Base-by-base conservation (phyloP, 371 early-diverging fungal genomes). In the Mycotypha africana region DNA sequence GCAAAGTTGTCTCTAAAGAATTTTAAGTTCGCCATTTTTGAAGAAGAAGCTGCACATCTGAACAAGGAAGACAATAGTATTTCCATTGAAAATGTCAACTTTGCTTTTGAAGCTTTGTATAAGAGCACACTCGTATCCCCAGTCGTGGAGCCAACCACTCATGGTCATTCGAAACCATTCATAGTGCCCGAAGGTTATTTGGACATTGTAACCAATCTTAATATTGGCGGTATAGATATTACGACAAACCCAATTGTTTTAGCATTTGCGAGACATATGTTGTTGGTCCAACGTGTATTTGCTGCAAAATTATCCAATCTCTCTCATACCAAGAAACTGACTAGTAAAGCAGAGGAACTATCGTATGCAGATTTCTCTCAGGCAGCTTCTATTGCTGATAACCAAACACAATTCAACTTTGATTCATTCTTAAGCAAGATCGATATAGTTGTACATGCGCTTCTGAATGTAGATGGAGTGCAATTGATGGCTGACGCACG, bases 271-370 rank as follows among this genome's bases (percentile, higher is more conserved):
- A 70, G 80, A 11, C 88, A 88, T 49, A 81, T 82, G 59, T 55
- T 85, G 5, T 65, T 80, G 24, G 86, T 89, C 2, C 84, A 89
- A 45, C 73, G 84, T n/a, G 78, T 83, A 9, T 86, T 88, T 46
- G 64, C 74, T 0, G 60, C 76, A 4, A 81, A 78, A 23, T 40
- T 79, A 1, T 56, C 51, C 19, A 58, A 57, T 19, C 32, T 74
- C 3, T 58, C 59, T 0, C 62, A 62, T 35, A 53, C 60, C 14
- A 14, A 62, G 22, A 16, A 38, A 30, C 35, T 52, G 15, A 23
- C 22, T 12, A 33, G 34, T 19, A 16, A 20, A 7, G 14, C 31
- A 8, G 32, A 31, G 12, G 8, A 28, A 28, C 26, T 17, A 16
- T 28, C 32, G 1, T 3, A 8, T 3, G 21, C 4, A 45, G 24